Evolutionary conservation across 305 asterid genomes (phyloP).

Genomic region (Solanum chacoense): DNA sequence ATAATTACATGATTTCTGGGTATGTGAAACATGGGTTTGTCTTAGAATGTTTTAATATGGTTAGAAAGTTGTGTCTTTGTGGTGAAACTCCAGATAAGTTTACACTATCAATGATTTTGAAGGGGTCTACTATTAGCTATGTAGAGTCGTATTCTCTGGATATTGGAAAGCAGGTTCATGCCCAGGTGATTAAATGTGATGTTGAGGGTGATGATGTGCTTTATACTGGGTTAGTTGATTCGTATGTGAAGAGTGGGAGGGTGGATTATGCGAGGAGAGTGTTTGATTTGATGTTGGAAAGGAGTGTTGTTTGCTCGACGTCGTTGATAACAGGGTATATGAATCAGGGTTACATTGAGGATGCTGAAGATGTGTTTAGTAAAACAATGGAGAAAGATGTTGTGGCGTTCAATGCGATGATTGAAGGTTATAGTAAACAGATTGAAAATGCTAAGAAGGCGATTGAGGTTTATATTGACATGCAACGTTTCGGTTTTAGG

Average conservation of each 20-base stretch:
- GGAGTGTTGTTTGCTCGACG: constrained; percentile 65
- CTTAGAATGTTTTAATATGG: constrained; percentile 39
- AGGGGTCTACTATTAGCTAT: constrained; percentile 38
- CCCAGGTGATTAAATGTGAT: constrained; percentile 43
- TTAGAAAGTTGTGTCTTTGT: constrained; percentile 30
- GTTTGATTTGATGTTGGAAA: constrained; percentile 63
- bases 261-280: constrained; percentile 58
- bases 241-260: constrained; percentile 55
- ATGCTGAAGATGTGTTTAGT: constrained; percentile 67
- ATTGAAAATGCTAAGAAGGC: constrained; percentile 58
- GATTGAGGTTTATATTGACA: constrained; percentile 42
- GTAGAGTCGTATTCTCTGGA: not conserved
- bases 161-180: constrained; percentile 56
- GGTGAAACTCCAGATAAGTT: constrained; percentile 58
- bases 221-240: constrained; percentile 60
- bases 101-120: constrained; percentile 73
- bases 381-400: constrained; percentile 55
- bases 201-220: constrained; percentile 65
- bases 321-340: constrained; percentile 85
- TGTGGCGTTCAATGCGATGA: constrained; percentile 87
- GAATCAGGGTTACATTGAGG: constrained; percentile 42
- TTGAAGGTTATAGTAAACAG: constrained; percentile 78
- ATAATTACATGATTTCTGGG: constrained; percentile 81
- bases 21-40: constrained; percentile 44
- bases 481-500: constrained; percentile 47